A percentile compares a stretch with the other conserved stretches of the same genome.
These are phyloP conservation scores for Hondaea fermentalgiana DNA, from an alignment of 108 stramenopile genomes.

Conservation along the genomic window DNA sequence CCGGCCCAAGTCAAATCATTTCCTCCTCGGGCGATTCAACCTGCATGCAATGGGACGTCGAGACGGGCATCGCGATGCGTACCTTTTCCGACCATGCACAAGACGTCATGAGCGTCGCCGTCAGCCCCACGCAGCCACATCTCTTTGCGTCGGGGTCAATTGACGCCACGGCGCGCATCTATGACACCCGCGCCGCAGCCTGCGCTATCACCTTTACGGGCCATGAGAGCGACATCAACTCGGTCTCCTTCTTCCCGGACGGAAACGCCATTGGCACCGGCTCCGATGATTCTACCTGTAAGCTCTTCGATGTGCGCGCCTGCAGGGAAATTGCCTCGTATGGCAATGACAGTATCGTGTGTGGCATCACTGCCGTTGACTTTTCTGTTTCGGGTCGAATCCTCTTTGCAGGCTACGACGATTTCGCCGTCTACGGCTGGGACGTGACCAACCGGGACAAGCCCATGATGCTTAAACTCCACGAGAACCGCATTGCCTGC, in stretches of 20 bases:
- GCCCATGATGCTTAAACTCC: background rate
- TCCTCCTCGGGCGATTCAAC: constrained; percentile 90
- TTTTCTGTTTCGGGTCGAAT: constrained; percentile 68
- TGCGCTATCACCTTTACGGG: constrained; percentile 80
- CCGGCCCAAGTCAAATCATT: constrained; percentile 65
- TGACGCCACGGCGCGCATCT: constrained; percentile 87
- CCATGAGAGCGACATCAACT: constrained; percentile 93
- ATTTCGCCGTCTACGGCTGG: constrained; percentile 62
- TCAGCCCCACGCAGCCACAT: constrained; percentile 65
- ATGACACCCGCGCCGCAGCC: constrained; percentile 71
- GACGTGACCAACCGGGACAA: constrained; percentile 32
- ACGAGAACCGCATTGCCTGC: constrained; percentile 19
- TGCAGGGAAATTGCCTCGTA: constrained; percentile 60
- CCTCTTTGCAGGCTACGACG: constrained; percentile 76
- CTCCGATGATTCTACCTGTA: constrained; percentile 85
- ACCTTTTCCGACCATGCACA: constrained; percentile 86
- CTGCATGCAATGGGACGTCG: constrained; percentile 90
- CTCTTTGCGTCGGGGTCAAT: constrained; percentile 87
- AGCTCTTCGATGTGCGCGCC: constrained; percentile 86
- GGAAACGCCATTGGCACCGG: constrained; percentile 77
- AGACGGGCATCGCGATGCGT: constrained; percentile 57
- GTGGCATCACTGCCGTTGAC: constrained; percentile 69
- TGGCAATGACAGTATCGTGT: constrained; percentile 46
- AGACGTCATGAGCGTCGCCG: constrained; percentile 80
- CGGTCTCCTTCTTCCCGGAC: constrained; percentile 87